These are phyloP conservation scores for Chytridiales sp. DNA, from an alignment of 371 early-diverging fungal genomes.

Conservation along the genomic window DNA sequence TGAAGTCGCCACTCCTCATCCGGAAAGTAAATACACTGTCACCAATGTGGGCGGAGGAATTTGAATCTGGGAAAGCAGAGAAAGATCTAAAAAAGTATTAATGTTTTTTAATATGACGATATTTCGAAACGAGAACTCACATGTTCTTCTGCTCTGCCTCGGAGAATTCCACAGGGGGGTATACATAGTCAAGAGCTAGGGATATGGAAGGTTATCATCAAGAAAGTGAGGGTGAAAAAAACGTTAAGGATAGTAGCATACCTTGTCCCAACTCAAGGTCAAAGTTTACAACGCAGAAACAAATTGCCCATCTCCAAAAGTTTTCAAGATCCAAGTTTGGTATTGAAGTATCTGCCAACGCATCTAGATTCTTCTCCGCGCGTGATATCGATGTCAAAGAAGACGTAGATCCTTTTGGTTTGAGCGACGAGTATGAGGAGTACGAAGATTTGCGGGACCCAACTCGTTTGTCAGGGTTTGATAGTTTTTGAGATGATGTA, in stretches of 20 bases:
- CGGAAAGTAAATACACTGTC: slow-evolving; percentile 89
- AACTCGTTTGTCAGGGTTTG: too few relatives aligned
- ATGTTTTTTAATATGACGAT: background rate
- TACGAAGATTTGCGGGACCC: too few relatives aligned
- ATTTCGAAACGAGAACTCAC: slow-evolving; percentile 42
- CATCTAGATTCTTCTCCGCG: too few relatives aligned
- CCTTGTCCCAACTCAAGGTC: slow-evolving; percentile 89
- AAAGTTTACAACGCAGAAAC: slow-evolving; percentile 90
- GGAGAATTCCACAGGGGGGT: slow-evolving; percentile 78
- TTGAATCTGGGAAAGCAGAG: slow-evolving; percentile 95
- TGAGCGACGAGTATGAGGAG: too few relatives aligned
- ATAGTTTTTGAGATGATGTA: too few relatives aligned
- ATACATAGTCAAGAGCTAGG: slow-evolving; percentile 76
- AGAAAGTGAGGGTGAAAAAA: background rate
- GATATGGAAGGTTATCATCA: background rate
- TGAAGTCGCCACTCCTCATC: slow-evolving; percentile 55
- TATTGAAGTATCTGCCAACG: too few relatives aligned
- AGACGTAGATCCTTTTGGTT: too few relatives aligned
- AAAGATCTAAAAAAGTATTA: slow-evolving; percentile 63
- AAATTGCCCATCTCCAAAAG: slow-evolving; percentile 79
- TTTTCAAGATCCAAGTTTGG: background rate
- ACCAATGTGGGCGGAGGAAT: slow-evolving; percentile 81
- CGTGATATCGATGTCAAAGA: too few relatives aligned
- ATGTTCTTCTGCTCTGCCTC: slow-evolving; percentile 78
- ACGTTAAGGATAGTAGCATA: slow-evolving; percentile 3